Evolutionary conservation across 2,329 filamentous ascomycete genomes (phyloP).

Genomic region (Oidium heveae): DNA sequence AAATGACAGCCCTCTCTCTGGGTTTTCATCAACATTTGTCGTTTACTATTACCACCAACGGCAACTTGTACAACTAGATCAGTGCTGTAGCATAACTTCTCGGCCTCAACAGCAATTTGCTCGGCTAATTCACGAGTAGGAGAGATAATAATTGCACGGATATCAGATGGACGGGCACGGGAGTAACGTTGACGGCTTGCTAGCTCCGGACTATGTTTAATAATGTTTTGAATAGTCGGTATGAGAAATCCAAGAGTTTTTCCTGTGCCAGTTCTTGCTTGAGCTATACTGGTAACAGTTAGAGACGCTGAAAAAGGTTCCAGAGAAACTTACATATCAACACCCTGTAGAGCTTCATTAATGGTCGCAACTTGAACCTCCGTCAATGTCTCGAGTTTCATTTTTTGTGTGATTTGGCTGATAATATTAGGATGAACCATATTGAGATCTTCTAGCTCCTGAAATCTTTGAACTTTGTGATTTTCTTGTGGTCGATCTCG

Average conservation of each 20-base stretch:
- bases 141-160: constrained; percentile 48
- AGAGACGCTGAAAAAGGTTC: constrained; percentile 1
- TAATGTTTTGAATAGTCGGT: constrained; percentile 58
- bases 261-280: constrained; percentile 90
- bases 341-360: constrained; percentile 45
- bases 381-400: constrained; percentile 70
- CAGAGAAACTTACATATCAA: constrained; percentile 12
- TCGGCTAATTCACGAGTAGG: constrained; percentile 63
- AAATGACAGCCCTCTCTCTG: constrained; percentile 59
- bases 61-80: constrained; percentile 38
- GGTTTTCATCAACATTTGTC: constrained; percentile 12
- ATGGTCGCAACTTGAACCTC: constrained; percentile 75
- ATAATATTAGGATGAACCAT: constrained; percentile 13
- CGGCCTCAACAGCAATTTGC: constrained; percentile 60
- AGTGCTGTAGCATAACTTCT: constrained; percentile 13
- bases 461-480: constrained; percentile 13
- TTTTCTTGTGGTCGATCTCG: no score
- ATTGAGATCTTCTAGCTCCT: constrained; percentile 11
- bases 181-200: constrained; percentile 16
- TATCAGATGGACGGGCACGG: constrained; percentile 26
- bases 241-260: constrained; percentile 89
- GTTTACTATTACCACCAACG: constrained; percentile 73
- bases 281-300: constrained; percentile 40
- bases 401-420: constrained; percentile 35
- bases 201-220: constrained; percentile 34